Percentiles rank a stretch among this genome's conserved stretches.
Conservation (phyloP, 257 asterid genomes). For the Apocynum venetum region DNA sequence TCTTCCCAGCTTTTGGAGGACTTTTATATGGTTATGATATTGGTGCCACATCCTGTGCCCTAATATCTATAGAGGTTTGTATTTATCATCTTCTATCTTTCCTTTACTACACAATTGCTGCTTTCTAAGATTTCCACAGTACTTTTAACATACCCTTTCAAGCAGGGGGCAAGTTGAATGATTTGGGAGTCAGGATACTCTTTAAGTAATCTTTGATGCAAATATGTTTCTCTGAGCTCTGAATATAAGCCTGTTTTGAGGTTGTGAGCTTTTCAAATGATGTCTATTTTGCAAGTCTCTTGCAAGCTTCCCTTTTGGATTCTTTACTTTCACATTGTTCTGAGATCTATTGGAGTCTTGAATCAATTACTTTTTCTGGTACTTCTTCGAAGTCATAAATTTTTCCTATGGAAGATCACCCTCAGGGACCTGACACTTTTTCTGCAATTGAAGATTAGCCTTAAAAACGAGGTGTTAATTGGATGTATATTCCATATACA, state of each 20-base stretch:
- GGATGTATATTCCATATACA: neutral
- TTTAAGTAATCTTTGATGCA: neutral
- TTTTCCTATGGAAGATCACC: neutral
- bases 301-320: neutral
- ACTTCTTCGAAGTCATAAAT: neutral
- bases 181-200: neutral
- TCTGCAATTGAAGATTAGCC: neutral
- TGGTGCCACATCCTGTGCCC: conserved; percentile 95
- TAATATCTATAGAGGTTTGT: conserved; percentile 75
- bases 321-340: neutral
- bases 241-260: neutral
- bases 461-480: neutral
- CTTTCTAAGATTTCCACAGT: neutral
- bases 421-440: neutral
- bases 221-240: neutral
- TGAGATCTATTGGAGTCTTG: neutral
- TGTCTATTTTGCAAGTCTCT: neutral
- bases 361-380: neutral
- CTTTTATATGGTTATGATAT: conserved; percentile 94
- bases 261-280: neutral
- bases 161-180: neutral
- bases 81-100: neutral
- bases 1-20: conserved; percentile 97
- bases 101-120: neutral
- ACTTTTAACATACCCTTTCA: neutral